Base-by-base conservation (phyloP, 2,329 filamentous ascomycete genomes). In the Scedosporium minutisporum region DNA sequence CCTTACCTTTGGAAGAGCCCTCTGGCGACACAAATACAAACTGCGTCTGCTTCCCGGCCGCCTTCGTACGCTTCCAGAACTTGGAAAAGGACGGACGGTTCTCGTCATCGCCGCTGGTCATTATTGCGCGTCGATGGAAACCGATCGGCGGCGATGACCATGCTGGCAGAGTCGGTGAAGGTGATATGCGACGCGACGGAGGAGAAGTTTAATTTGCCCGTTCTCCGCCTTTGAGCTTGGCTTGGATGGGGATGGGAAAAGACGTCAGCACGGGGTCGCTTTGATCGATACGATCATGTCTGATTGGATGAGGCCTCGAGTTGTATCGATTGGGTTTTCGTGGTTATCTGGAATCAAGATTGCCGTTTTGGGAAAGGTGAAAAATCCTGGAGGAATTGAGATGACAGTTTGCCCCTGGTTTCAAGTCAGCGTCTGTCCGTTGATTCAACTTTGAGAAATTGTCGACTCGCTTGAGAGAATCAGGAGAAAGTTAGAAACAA, bases 61-160 rank as follows among this genome's bases (percentile, higher is more conserved):
- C 51, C 21, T 62, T 57, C 10, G 44, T n/a, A 6, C 60, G 60
- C 23, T 41, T 57, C 60, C 60, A 57, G 29, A 57, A 62, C 9
- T 46, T 12, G 12, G 7, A 29, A 29, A 62, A 62, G 1, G 60
- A 62, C 18, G 60, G 60, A 6, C 60, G 27, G 27, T 9, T 33
- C 18, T 57, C 48, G 25, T 51, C 59, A 4, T 46, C 51, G n/a
- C 16, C n/a, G 48, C 23, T 21, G 12, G 25, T 27, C 48, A 62
- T 62, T 23, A 57, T 57, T 57, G 53, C 23, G 14, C 33, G 57
- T 55, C 18, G 33, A 38, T 38, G 18, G 51, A 29, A 9, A n/a
- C 12, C 6, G n/a, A 48, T n/a, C n/a, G 18, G 44, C 18, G 44
- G 44, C 44, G 1, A 48, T 3, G 44, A 48, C 44, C 44, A 48